A percentile compares a stretch with the other conserved stretches of the same genome.
Conservation (phyloP, 1,139 yeast genomes). For the Debaryomycetaceae sp. region DNA sequence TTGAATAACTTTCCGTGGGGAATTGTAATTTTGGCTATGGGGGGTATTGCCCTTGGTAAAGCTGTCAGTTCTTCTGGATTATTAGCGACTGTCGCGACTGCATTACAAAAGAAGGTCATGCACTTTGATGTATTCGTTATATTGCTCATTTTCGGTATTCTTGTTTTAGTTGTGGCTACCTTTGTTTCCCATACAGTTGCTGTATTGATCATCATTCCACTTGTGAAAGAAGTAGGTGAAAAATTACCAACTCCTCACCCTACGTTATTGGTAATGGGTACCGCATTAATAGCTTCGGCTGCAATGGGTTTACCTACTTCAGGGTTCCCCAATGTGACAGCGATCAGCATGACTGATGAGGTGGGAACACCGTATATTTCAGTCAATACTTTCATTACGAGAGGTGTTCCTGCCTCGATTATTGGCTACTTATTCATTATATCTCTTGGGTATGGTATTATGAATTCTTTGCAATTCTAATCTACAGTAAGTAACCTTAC, state of each 20-base stretch:
- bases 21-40: conserved; percentile 91
- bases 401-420: conserved; percentile 86
- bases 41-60: conserved; percentile 90
- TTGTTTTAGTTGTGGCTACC: conserved; percentile 81
- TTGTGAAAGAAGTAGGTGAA: conserved; percentile 83
- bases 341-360: conserved; percentile 88
- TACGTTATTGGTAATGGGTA: conserved; percentile 70
- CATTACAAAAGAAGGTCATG: conserved; percentile 59
- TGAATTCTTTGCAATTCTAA: conserved; percentile 54
- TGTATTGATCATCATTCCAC: conserved; percentile 83
- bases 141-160: conserved; percentile 69
- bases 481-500: not conserved
- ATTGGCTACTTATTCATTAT: conserved; percentile 66
- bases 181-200: conserved; percentile 96
- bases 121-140: conserved; percentile 66
- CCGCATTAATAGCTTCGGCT: conserved; percentile 80
- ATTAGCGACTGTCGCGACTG: conserved; percentile 68
- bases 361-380: conserved; percentile 82
- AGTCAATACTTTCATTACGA: conserved; percentile 75
- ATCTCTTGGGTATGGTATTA: conserved; percentile 75
- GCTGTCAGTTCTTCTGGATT: conserved; percentile 89
- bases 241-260: conserved; percentile 71
- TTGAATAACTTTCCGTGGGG: conserved; percentile 94
- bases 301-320: conserved; percentile 98
- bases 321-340: conserved; percentile 96